Evolutionary conservation across 768 basidiomycete genomes (phyloP), one percentile per base, ranked within the genome.

Genomic region (Podaxis sp.): DNA sequence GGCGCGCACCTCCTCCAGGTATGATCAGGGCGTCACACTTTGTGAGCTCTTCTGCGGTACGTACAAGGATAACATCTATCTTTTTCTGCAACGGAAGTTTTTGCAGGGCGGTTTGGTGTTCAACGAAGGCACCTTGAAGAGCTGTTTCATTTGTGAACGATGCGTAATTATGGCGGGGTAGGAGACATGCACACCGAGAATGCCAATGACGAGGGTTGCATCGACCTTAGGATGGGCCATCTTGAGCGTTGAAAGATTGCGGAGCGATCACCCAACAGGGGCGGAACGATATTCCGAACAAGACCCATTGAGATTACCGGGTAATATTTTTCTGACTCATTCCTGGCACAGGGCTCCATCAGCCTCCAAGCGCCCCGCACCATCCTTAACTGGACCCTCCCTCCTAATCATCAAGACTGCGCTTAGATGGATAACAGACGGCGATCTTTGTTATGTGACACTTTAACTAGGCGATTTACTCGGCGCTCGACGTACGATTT

Each of bases 41-140:
- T 56, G 76, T 75, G 33, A 98, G 83, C 63, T 97, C 94, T n/a
- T 84, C 84, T 2, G 82, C 76, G 2, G 86, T 91, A 52, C 89
- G 88, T 13, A 98, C 92, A 22, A 87, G 82, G 53, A 84, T 69
- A 44, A 83, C 77, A 40, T 69, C 71, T 63, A 89, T 74, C 65
- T 75, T 80, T 44, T 74, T 70, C 65, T 79, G 77, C 24, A 81
- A 70, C 30, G 80, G 75, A 61, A 87, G 74, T 70, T 82, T 83
- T 71, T 89, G 82, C 33, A 94, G 82, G 65, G 85, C 86, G 30
- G 77, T 74, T 72, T 92, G 83, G 73, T 98, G 96, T 75, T 98
- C 96, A 15, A 83, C 80, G 72, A 98, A 97, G 8, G 95, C 95
- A 49, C 96, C 96, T 73, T 97, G 96, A 44, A 98, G 82, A 40